Evolutionary conservation across 768 basidiomycete species (phyloP).

Genomic region (Cystofilobasidium capitatum): DNA sequence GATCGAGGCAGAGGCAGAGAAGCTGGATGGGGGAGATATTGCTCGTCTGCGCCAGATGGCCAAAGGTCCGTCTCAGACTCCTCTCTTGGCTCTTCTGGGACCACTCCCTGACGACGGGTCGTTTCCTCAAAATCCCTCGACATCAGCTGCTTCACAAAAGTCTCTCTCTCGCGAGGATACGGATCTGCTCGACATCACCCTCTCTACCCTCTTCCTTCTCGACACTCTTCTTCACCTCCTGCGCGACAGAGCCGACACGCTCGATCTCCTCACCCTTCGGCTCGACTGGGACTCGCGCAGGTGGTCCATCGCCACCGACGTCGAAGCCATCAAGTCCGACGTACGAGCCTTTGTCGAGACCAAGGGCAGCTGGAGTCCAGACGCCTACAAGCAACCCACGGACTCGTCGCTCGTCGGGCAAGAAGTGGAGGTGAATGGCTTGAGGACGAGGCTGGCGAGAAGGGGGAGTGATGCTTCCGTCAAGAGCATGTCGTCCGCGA

Average conservation of each 20-base stretch:
- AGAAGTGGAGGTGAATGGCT: background rate
- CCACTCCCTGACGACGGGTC: background rate
- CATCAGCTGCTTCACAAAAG: slow-evolving; percentile 23
- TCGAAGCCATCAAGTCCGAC: slow-evolving; percentile 10
- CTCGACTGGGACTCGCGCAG: slow-evolving; percentile 24
- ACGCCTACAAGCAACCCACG: slow-evolving; percentile 1
- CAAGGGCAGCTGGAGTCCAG: slow-evolving; percentile 12
- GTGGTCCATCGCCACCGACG: background rate
- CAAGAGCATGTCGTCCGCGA: slow-evolving; percentile 1
- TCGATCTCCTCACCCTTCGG: slow-evolving; percentile 22
- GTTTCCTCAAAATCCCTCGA: background rate
- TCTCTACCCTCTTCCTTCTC: slow-evolving; percentile 22
- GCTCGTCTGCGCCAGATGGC: slow-evolving; percentile 22
- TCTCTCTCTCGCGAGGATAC: slow-evolving; percentile 18
- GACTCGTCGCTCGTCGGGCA: background rate
- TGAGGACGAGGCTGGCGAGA: background rate
- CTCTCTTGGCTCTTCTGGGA: no score
- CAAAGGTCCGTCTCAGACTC: slow-evolving; percentile 7
- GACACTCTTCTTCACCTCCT: slow-evolving; percentile 27
- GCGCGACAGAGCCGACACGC: slow-evolving; percentile 18
- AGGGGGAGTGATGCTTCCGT: background rate
- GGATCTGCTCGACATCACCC: slow-evolving; percentile 23
- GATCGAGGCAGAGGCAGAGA: slow-evolving; percentile 25
- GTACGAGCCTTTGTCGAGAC: slow-evolving; percentile 3
- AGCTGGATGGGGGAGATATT: slow-evolving; percentile 22